Base-by-base conservation (phyloP, 2,329 filamentous ascomycete species). In the Penicillium sp. region DNA sequence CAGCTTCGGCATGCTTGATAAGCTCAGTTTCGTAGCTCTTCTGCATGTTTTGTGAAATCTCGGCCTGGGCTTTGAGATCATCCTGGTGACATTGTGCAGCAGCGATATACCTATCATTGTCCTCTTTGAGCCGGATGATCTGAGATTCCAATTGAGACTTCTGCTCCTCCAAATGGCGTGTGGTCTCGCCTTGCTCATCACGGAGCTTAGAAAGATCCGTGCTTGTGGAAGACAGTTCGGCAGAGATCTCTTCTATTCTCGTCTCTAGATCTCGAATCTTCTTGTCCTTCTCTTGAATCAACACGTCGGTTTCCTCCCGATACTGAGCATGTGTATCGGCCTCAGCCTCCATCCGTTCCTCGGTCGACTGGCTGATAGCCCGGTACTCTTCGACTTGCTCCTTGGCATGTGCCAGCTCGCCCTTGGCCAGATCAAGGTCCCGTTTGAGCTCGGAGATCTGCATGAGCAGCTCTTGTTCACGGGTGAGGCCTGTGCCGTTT, bases 11-110 rank as follows among this genome's bases (percentile, higher is more conserved):
- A 69, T 98, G 93, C 73, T 93, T 96, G 61, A 95, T 81, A 9
- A 98, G 78, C 67, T 98, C 93, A 53, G 84, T 84, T 67, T 98
- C 94, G 64, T 98, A 98, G 58, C 93, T 90, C 64, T 95, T 86
- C 66, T 98, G 93, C 3, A 93, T 90, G 66, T 89, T 87, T 45
- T 89, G 84, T 2, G 93, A 90, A 61, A 98, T 97, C 39, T 94
- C 87, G 27, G 91, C 90, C 68, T 98, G 93, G 0, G 88, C 85
- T 52, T 93, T 90, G 37, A 97, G 81, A 60, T 97, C 90, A 60
- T 95, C 86, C 64, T 94, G 88, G 64, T 95, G 87, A 64, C 86
- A 89, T 56, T 88, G 84, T 29, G 88, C 84, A 43, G 90, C 85
- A 51, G 89, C 86, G 51, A 83, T 78, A 65, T 91, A 85, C 45